phyloP scores from a whole-genome alignment of 164 flowering plant species.

The Dillenia turbinata region DNA sequence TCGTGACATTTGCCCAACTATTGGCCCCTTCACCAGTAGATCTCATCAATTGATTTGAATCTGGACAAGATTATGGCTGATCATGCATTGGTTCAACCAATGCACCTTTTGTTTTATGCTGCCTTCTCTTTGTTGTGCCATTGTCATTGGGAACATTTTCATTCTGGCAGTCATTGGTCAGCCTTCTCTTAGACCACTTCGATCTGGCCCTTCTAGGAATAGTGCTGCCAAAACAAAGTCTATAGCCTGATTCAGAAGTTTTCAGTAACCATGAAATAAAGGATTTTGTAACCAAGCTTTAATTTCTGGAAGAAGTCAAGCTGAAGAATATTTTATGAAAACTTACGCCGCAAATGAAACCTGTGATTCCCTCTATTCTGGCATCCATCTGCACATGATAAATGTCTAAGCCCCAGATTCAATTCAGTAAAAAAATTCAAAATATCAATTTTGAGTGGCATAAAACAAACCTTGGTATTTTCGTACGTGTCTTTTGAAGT shows the following conservation, averaged over 20 bases:
- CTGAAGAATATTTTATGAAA: not conserved
- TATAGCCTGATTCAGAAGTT: not conserved
- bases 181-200: conserved; percentile 6
- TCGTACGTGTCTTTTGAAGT: conserved; percentile 18
- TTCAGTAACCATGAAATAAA: not conserved
- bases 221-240: conserved; percentile 17
- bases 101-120: not conserved
- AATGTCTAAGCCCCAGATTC: not conserved
- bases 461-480: conserved; percentile 33
- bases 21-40: conserved; percentile 3
- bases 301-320: not conserved
- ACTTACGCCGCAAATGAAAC: conserved; percentile 15
- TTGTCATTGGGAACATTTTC: not conserved
- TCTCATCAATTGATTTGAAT: not conserved
- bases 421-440: not conserved
- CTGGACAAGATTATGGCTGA: not conserved
- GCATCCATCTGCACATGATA: conserved; percentile 9
- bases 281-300: not conserved
- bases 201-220: conserved; percentile 12
- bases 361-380: conserved; percentile 14
- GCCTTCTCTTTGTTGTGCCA: not conserved
- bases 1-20: not conserved
- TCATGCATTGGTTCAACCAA: not conserved
- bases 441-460: not conserved
- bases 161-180: not conserved